These are phyloP conservation scores for Lipomyces yamadae DNA, from an alignment of 805 yeast genomes.

Conservation along the genomic window DNA sequence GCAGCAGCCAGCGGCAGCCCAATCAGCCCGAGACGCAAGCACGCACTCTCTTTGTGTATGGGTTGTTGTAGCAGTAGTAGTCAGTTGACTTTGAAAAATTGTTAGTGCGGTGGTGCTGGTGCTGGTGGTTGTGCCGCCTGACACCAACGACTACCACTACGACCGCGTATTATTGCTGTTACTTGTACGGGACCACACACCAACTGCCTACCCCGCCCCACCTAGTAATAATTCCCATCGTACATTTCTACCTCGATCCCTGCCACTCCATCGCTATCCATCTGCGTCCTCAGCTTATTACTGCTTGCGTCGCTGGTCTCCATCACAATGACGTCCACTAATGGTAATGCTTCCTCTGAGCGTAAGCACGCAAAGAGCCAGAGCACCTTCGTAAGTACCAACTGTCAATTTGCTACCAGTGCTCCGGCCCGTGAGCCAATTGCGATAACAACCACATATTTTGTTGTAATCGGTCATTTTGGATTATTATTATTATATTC, in stretches of 20 bases:
- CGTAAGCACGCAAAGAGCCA: slow-evolving; percentile 71
- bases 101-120: too few relatives aligned
- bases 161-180: too few relatives aligned
- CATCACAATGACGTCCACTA: slow-evolving; percentile 12
- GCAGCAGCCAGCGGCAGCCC: too few relatives aligned
- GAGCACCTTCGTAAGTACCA: slow-evolving; percentile 63
- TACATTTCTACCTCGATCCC: slow-evolving; percentile 38
- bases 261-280: not conserved
- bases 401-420: not conserved
- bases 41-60: too few relatives aligned
- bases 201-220: too few relatives aligned
- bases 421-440: not conserved
- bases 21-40: too few relatives aligned
- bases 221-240: too few relatives aligned
- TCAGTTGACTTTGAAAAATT: too few relatives aligned
- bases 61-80: too few relatives aligned
- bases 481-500: not conserved
- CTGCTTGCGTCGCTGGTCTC: not conserved
- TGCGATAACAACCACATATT: not conserved
- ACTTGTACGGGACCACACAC: too few relatives aligned
- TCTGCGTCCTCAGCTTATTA: not conserved
- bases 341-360: slow-evolving; percentile 25
- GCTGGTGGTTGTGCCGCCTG: too few relatives aligned
- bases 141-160: too few relatives aligned
- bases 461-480: not conserved